Conservation (phyloP, 371 early-diverging fungal species). For the Fennellomyces sp. region DNA sequence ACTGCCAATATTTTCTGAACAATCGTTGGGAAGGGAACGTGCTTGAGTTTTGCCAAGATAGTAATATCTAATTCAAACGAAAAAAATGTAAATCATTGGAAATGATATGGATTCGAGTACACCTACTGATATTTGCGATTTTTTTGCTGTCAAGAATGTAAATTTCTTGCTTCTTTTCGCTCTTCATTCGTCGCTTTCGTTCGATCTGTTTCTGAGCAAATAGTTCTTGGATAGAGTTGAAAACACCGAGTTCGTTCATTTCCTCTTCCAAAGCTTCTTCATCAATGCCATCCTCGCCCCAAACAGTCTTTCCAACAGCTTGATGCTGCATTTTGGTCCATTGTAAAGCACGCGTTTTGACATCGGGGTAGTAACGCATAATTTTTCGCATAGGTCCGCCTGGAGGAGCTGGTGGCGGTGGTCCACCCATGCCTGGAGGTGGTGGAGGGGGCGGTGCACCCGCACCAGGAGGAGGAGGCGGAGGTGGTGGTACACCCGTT, state of each 20-base stretch:
- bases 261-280: slow-evolving; percentile 59
- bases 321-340: slow-evolving; percentile 84
- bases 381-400: slow-evolving; percentile 51
- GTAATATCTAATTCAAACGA: slow-evolving; percentile 55
- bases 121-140: slow-evolving; percentile 76
- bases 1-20: slow-evolving; percentile 60
- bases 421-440: slow-evolving; percentile 27
- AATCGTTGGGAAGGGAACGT: slow-evolving; percentile 62
- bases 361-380: slow-evolving; percentile 64
- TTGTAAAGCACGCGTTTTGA: slow-evolving; percentile 83
- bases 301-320: slow-evolving; percentile 60
- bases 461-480: slow-evolving; percentile 40
- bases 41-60: slow-evolving; percentile 70
- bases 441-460: slow-evolving; percentile 29
- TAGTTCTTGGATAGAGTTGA: slow-evolving; percentile 69
- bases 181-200: slow-evolving; percentile 31
- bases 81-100: not conserved
- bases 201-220: slow-evolving; percentile 75
- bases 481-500: slow-evolving; percentile 18
- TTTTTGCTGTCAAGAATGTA: slow-evolving; percentile 76
- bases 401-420: slow-evolving; percentile 43
- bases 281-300: slow-evolving; percentile 53
- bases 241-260: slow-evolving; percentile 59
- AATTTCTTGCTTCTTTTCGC: slow-evolving; percentile 52
- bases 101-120: not conserved